A percentile compares a stretch with the other conserved stretches of the same genome.
Evolutionary conservation across 2,329 filamentous ascomycete species (phyloP).

Genomic region (Colletotrichum tamarilloi): DNA sequence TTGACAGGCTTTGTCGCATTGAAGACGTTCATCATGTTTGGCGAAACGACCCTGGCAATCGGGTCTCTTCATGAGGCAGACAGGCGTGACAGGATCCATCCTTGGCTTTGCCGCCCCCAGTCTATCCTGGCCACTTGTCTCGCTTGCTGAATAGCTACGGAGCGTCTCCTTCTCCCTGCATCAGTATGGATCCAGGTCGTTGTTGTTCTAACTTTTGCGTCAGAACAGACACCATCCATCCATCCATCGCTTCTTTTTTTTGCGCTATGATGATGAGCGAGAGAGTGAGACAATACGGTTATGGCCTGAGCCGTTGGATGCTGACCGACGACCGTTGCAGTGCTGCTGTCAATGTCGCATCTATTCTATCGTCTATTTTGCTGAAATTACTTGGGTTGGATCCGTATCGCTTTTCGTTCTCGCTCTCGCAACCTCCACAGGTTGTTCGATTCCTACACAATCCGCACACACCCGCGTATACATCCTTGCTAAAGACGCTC

Average conservation of each 20-base stretch:
- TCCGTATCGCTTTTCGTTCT: slow-evolving; percentile 10
- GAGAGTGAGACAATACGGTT: slow-evolving; percentile 6
- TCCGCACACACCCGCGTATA: slow-evolving; percentile 9
- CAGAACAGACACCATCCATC: neutral
- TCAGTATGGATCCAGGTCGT: slow-evolving; percentile 8
- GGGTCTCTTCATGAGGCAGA: slow-evolving; percentile 26
- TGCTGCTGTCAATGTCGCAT: slow-evolving; percentile 20
- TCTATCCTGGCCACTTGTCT: slow-evolving; percentile 19
- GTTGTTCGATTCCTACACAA: neutral
- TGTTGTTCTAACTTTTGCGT: neutral
- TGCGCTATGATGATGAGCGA: slow-evolving; percentile 2
- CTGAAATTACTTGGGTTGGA: neutral
- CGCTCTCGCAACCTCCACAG: slow-evolving; percentile 18
- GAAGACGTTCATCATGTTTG: slow-evolving; percentile 19
- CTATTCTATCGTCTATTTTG: neutral
- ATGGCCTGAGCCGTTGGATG: neutral
- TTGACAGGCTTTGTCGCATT: slow-evolving; percentile 18
- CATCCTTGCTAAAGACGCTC: neutral
- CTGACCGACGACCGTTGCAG: slow-evolving; percentile 12
- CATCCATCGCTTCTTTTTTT: slow-evolving; percentile 5
- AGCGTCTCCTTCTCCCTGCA: slow-evolving; percentile 29
- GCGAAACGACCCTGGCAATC: slow-evolving; percentile 17
- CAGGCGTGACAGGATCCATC: neutral
- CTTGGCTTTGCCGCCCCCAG: slow-evolving; percentile 18
- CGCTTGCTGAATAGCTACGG: slow-evolving; percentile 9